phyloP scores from a whole-genome alignment of 192 early-diverging fungal species.

The Linnemannia elongata region DNA sequence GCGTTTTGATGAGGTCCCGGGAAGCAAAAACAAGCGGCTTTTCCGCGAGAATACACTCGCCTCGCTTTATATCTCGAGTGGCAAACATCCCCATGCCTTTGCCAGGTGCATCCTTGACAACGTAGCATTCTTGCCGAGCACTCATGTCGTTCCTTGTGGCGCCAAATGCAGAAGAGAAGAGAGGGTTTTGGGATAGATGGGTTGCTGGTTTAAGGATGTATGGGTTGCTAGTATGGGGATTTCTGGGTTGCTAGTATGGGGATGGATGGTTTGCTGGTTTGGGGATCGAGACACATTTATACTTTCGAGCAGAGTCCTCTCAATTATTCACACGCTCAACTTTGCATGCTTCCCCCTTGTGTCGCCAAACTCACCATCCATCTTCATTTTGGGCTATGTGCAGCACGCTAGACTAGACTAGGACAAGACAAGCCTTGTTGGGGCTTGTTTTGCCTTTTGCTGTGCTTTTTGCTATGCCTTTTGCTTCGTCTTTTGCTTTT shows the following conservation, averaged over 20 bases:
- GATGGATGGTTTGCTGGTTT: neutral
- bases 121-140: neutral
- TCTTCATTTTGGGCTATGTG: neutral
- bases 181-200: constrained; percentile 1
- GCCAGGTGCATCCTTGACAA: constrained; percentile 20
- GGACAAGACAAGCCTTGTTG: neutral
- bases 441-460: neutral
- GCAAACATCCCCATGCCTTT: constrained; percentile 34
- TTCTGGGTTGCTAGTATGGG: constrained; percentile 1
- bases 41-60: constrained; percentile 23
- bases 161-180: neutral
- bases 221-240: neutral
- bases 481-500: neutral
- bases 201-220: neutral
- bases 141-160: constrained; percentile 5
- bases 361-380: constrained; percentile 1
- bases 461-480: too few relatives aligned
- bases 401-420: neutral
- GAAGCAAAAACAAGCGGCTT: constrained; percentile 20
- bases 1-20: neutral
- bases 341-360: neutral
- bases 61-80: constrained; percentile 19
- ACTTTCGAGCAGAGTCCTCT: neutral
- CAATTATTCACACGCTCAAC: constrained; percentile 7
- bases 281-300: neutral